Conservation (phyloP, 768 basidiomycete species). For the Pisolithus albus region DNA sequence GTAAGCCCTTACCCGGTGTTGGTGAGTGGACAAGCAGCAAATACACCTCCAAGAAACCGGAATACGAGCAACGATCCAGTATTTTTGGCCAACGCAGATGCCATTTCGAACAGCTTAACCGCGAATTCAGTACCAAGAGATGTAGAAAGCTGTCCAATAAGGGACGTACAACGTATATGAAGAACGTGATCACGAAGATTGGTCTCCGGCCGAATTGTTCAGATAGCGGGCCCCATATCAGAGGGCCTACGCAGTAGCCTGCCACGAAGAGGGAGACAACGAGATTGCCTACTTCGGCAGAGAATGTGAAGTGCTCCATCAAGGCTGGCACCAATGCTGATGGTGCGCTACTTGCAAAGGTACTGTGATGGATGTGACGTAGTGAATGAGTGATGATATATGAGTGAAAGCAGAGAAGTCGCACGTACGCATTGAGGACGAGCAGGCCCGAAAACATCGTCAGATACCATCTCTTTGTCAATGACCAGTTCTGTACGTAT, state of each 20-base stretch:
- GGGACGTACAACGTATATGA: constrained; percentile 43
- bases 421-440: constrained; percentile 48
- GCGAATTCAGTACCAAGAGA: not conserved
- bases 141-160: not conserved
- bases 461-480: constrained; percentile 41
- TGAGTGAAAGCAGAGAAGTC: not conserved
- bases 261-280: constrained; percentile 57
- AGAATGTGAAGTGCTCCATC: constrained; percentile 41
- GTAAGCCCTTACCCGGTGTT: constrained; percentile 50
- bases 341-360: constrained; percentile 58
- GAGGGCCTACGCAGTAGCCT: constrained; percentile 62
- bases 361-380: constrained; percentile 28
- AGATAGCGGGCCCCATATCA: constrained; percentile 53
- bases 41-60: constrained; percentile 64
- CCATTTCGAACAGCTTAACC: constrained; percentile 52
- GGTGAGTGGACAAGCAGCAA: constrained; percentile 62
- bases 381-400: not conserved
- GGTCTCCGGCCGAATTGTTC: constrained; percentile 54
- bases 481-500: constrained; percentile 43
- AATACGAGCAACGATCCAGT: constrained; percentile 58
- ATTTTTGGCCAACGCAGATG: constrained; percentile 54
- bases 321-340: constrained; percentile 42
- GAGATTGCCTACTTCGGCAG: constrained; percentile 44
- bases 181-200: constrained; percentile 49
- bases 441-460: constrained; percentile 43